Conservation (phyloP, 352 stramenopile species). For the Elongisporangium anandrum region DNA sequence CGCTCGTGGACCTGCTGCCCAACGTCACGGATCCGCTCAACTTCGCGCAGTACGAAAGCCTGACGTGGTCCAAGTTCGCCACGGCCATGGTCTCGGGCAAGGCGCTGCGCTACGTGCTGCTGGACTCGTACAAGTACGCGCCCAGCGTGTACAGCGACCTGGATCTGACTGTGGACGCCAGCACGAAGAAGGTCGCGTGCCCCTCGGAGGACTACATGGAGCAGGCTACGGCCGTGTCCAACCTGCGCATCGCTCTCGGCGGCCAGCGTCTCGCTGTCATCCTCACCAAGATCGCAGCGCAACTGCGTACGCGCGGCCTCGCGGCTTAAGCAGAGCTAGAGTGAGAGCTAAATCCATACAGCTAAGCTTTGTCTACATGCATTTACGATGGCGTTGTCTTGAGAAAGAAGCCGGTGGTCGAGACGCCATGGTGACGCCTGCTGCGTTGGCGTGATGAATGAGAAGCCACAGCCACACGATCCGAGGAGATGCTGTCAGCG, state of each 20-base stretch:
- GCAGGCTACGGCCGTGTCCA: conserved; percentile 26
- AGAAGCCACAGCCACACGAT: no score
- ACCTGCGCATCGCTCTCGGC: conserved; percentile 41
- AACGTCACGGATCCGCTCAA: conserved; percentile 29
- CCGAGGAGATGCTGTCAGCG: no score
- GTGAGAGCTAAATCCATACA: no score
- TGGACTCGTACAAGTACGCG: conserved; percentile 48
- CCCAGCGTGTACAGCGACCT: conserved; percentile 33
- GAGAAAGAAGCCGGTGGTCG: no score
- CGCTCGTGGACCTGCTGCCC: conserved; percentile 31
- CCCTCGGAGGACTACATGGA: conserved; percentile 31
- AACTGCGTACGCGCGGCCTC: conserved; percentile 34
- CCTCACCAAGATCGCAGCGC: conserved; percentile 48
- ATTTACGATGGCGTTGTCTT: no score
- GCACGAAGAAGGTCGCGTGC: conserved; percentile 19
- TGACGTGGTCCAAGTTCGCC: conserved; percentile 30
- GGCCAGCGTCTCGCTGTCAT: conserved; percentile 52
- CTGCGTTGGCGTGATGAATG: no score
- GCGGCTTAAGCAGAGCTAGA: conserved; percentile 13
- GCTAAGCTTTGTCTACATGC: no score
- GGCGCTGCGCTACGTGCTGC: conserved; percentile 22
- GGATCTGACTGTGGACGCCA: conserved; percentile 14
- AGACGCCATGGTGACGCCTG: no score
- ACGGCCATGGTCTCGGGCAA: conserved; percentile 23
- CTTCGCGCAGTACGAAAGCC: conserved; percentile 33